Conservation (phyloP, 495 filamentous ascomycete genomes). For the Hypoxylon crocopeplum region DNA sequence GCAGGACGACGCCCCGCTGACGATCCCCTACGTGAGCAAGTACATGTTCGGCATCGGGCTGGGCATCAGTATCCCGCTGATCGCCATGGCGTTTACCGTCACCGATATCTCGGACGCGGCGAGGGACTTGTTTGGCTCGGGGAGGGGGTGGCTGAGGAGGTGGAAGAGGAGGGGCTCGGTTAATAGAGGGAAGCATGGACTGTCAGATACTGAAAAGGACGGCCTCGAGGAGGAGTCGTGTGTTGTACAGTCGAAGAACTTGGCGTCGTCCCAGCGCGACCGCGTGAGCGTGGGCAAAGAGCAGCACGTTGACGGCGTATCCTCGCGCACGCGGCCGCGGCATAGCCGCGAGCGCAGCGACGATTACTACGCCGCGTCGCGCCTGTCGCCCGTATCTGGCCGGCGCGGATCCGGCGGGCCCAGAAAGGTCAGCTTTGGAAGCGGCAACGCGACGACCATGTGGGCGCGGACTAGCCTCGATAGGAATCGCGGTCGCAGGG, state of each 20-base stretch:
- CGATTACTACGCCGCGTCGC: constrained; percentile 13
- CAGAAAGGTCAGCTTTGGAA: constrained; percentile 29
- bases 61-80: constrained; percentile 68
- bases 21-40: constrained; percentile 64
- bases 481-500: constrained; percentile 19
- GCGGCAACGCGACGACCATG: constrained; percentile 11
- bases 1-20: constrained; percentile 46
- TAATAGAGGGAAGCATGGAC: background rate
- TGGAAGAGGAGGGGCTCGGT: background rate
- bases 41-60: constrained; percentile 73
- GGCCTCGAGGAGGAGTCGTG: background rate
- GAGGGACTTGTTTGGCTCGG: constrained; percentile 7
- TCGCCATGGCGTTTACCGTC: constrained; percentile 63
- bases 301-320: background rate
- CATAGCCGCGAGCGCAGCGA: constrained; percentile 31
- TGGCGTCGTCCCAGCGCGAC: constrained; percentile 26
- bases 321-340: background rate
- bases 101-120: constrained; percentile 60
- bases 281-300: constrained; percentile 7
- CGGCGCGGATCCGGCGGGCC: constrained; percentile 5
- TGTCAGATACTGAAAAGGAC: background rate
- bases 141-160: background rate
- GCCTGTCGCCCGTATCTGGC: constrained; percentile 27
- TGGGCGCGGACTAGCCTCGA: constrained; percentile 33
- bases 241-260: constrained; percentile 15